Percentiles rank a stretch among this genome's conserved stretches.
Evolutionary conservation across 768 basidiomycete species (phyloP).

Genomic region (Podaxis sp.): DNA sequence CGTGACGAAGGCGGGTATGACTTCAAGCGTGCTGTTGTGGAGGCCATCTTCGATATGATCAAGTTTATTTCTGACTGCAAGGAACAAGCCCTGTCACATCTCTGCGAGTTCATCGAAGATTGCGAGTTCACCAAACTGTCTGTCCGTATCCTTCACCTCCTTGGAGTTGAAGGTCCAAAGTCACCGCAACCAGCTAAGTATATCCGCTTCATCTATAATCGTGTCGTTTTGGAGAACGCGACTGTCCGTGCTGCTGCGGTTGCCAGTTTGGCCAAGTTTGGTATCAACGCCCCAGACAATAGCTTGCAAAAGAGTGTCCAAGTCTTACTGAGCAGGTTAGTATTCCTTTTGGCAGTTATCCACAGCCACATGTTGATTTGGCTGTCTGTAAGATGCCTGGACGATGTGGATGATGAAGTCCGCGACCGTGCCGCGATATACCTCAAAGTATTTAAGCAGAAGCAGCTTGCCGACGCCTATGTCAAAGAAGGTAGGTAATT

Average conservation of each 20-base stretch:
- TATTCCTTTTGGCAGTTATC: conserved; percentile 13
- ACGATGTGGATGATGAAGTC: conserved; percentile 99
- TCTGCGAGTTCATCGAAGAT: conserved; percentile 99
- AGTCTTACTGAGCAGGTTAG: conserved; percentile 81
- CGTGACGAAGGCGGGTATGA: conserved; percentile 99
- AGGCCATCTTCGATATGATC: conserved; percentile 99
- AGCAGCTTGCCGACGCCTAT: conserved; percentile 79
- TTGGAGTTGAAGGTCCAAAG: conserved; percentile 95
- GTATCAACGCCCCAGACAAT: conserved; percentile 80
- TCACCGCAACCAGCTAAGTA: conserved; percentile 97
- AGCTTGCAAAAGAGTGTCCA: conserved; percentile 82
- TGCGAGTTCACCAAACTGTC: conserved; percentile 99
- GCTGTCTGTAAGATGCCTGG: conserved; percentile 68
- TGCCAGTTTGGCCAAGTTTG: conserved; percentile 93
- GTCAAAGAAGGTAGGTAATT: conserved; percentile 78
- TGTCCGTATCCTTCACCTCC: conserved; percentile 91
- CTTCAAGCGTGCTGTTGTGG: conserved; percentile 98
- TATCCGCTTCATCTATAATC: conserved; percentile 99
- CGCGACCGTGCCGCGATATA: conserved; percentile 97
- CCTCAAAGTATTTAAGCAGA: conserved; percentile 79
- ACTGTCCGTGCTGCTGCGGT: conserved; percentile 97
- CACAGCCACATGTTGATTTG: conserved; percentile 11
- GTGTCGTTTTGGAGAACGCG: conserved; percentile 97
- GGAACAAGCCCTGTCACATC: conserved; percentile 95
- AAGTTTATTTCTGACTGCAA: conserved; percentile 95